Base-by-base conservation (phyloP, 169 alveolate genomes). In the Theileria parva region DNA sequence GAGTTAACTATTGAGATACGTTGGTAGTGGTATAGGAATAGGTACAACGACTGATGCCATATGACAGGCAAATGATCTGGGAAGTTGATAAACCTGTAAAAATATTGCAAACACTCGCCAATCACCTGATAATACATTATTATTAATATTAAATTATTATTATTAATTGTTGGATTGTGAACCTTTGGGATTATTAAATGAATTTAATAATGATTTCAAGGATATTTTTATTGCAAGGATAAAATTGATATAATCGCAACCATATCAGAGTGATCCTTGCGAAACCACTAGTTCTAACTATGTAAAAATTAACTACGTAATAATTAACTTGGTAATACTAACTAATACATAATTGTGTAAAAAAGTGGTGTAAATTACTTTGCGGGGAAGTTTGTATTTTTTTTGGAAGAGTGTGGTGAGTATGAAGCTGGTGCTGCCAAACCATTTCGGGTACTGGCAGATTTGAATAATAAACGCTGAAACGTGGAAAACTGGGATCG, bases 21-120 rank as follows among this genome's bases (percentile, higher is more conserved):
- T 80, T 94, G 87, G 89, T 97, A 97, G 75, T 88, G 85, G 81
- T 91, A 93, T 17, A 94, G 95, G 63, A 97, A 95, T 39, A 91
- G 86, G 23, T 96, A 91, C 9, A 97, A 86, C 25, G 97, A 91
- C 74, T 96, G 95, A 77, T 96, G 98, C 99, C 99, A 97, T 32
- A 95, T 87, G 60, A 97, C 98, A 25, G 99, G 98, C 83, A 96
- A 69, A 19, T 57, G 61, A 44, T 81, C 92, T 63, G 87, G 91
- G 61, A 90, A 88, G 66, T 71, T 79, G 48, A 91, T 93, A 65
- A 93, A 88, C n/a, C 69, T 91, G 79, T 88, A 64, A 77, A 90
- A 90, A 63, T 90, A 86, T 15, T 53, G 55, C 23, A 90, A 86
- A 23, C 92, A 90, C 7, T 75, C 88, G 51, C 66, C 79, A 39